Base-by-base conservation (phyloP, 768 basidiomycete genomes). In the Cystoderma amianthinum region DNA sequence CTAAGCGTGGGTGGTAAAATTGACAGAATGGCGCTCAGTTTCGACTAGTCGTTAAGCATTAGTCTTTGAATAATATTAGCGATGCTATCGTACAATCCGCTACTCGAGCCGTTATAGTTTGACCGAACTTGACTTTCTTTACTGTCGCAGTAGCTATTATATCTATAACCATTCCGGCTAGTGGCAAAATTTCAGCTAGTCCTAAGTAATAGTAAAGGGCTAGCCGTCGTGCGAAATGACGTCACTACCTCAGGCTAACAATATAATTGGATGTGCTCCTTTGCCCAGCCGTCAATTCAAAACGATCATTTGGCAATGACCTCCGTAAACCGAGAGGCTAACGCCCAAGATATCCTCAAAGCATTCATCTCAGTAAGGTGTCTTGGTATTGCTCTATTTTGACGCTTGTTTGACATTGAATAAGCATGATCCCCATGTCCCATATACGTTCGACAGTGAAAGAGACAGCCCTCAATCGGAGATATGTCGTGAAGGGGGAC, bases 381-480 rank as follows among this genome's bases (percentile, higher is more conserved):
- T 38, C 38, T 30, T 38, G 12, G 25, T 22, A 21, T 9, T 35
- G n/a, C 28, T 33, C 13, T 25, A 20, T 13, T 19, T 21, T 12
- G 18, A 37, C 22, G 10, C 32, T 36, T 12, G 25, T 20, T 21
- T 20, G 19, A 19, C 9, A 9, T 21, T 33, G 13, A 28, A 20
- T 13, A 52, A 80, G 78, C 62, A 64, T 37, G 62, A 71, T 34
- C 77, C 75, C 5, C 60, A 68, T 21, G 62, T 70, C 36, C 53
- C 57, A 24, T 84, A 83, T 57, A 74, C 74, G 2, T 82, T 85
- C 53, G 76, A 82, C 63, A 76, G 72, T 50, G 74, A 77, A 47
- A 67, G 73, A 30, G 74, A 67, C 45, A 74, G 78, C 40, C 63
- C 72, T 9, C 57, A 72, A 48, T 79, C 80, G 4, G 70, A 81